A percentile compares a stretch with the other conserved stretches of the same genome.
Conservation (phyloP, 2,329 filamentous ascomycete species). For the Penicillium nordicum region DNA sequence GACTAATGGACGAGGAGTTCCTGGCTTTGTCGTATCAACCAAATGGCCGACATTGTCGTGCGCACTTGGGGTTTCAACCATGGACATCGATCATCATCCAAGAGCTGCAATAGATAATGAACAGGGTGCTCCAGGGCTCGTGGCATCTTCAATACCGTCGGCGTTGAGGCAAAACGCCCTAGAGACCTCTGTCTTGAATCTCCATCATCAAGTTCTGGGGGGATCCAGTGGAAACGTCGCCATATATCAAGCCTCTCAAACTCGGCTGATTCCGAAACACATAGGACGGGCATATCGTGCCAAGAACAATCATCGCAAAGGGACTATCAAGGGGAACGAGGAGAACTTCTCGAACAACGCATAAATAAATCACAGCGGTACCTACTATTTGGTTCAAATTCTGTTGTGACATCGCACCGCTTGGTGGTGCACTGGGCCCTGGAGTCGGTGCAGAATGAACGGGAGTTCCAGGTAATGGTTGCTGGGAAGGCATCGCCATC, state of each 20-base stretch:
- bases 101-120: neutral
- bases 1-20: neutral
- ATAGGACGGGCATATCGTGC: neutral
- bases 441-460: slow-evolving; percentile 45
- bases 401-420: slow-evolving; percentile 66
- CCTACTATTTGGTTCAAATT: slow-evolving; percentile 96
- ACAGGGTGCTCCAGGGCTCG: neutral
- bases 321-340: neutral
- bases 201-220: neutral
- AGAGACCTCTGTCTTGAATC: neutral
- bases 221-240: neutral
- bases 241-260: neutral
- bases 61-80: neutral
- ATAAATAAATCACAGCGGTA: slow-evolving; percentile 17
- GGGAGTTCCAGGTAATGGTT: slow-evolving; percentile 47
- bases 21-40: neutral
- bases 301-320: neutral
- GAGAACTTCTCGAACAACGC: neutral
- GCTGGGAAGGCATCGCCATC: slow-evolving; percentile 48
- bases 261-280: neutral
- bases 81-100: neutral
- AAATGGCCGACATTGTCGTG: no score
- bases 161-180: neutral
- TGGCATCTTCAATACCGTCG: neutral
- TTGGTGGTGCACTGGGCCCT: slow-evolving; percentile 33